Percentiles rank a stretch among this genome's conserved stretches.
Conservation (phyloP, 345 rosid genomes). For the Brassica napus region Da-Ae NC_063436.1:11347001-11347500, state of each 20-base stretch:
- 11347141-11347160: conserved; percentile 14
- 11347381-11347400: conserved; percentile 51
- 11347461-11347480: conserved; percentile 6
- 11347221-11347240: conserved; percentile 44
- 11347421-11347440: conserved; percentile 65
- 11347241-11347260: conserved; percentile 95
- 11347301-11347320: neutral
- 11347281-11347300: conserved; percentile 84
- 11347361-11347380: neutral
- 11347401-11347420: conserved; percentile 68
- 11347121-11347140: conserved; percentile 11
- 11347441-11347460: conserved; percentile 79
- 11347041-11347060: conserved; percentile 16
- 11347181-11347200: neutral
- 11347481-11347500: neutral
- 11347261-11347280: conserved; percentile 79
- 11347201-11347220: neutral
- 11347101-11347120: conserved; percentile 20
- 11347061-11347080: conserved; percentile 15
- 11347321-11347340: neutral
- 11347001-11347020: neutral
- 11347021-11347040: neutral
- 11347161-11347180: conserved; percentile 17
- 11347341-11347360: neutral
- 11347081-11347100: conserved; percentile 7